Conservation (phyloP, 2,329 filamentous ascomycete genomes). For the Arthrobotrys sinensis region DNA sequence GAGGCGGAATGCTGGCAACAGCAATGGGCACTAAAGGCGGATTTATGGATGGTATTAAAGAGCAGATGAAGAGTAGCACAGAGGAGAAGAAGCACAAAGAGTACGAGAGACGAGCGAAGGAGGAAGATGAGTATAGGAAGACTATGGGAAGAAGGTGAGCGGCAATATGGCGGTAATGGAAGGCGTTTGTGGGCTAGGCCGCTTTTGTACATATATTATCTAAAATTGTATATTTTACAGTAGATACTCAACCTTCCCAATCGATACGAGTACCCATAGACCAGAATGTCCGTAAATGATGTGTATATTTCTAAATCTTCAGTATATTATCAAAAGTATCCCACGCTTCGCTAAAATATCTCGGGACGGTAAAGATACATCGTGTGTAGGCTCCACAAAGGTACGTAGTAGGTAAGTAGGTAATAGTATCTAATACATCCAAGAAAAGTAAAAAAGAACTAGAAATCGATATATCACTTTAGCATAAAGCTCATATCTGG, state of each 20-base stretch:
- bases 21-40: slow-evolving; percentile 63
- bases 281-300: not conserved
- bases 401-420: not conserved
- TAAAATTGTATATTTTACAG: slow-evolving; percentile 49
- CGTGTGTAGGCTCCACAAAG: not conserved
- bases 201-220: slow-evolving; percentile 34
- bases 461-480: slow-evolving; percentile 26
- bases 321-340: not conserved
- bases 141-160: not conserved
- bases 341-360: slow-evolving; percentile 24
- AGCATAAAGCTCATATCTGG: slow-evolving; percentile 59
- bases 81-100: slow-evolving; percentile 65
- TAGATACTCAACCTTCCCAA: not conserved
- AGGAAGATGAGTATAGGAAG: slow-evolving; percentile 66
- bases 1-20: slow-evolving; percentile 59
- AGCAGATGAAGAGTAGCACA: slow-evolving; percentile 65
- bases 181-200: not conserved
- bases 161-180: not conserved
- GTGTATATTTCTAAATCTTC: slow-evolving; percentile 1
- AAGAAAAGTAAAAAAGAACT: slow-evolving; percentile 29
- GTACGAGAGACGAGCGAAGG: slow-evolving; percentile 65
- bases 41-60: slow-evolving; percentile 65
- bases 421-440: slow-evolving; percentile 45
- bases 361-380: not conserved
- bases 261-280: not conserved